Conservation (phyloP, 2,329 filamentous ascomycete species). For the Scleromitrula shiraiana region DNA sequence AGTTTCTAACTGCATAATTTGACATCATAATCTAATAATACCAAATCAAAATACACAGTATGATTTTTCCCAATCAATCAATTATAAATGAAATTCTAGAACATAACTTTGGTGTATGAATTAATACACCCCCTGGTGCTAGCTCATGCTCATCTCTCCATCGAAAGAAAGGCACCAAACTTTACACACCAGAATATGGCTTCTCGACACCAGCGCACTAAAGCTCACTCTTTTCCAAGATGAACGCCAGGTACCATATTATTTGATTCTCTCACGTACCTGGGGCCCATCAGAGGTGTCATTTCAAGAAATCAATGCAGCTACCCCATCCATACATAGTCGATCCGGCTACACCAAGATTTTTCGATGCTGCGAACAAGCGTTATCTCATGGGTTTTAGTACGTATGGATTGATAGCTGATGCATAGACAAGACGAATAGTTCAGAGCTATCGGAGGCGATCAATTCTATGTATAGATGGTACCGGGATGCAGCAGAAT, state of each 20-base stretch:
- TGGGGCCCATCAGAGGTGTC: conserved; percentile 1
- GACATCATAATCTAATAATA: too few species aligned
- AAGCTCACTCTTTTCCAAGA: not conserved
- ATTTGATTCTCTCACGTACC: conserved; percentile 3
- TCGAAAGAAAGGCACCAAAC: not conserved
- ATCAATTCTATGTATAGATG: conserved; percentile 18
- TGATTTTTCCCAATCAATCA: too few species aligned
- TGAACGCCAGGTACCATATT: not conserved
- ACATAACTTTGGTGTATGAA: not conserved
- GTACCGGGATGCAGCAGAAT: conserved; percentile 13
- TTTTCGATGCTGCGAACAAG: too few species aligned
- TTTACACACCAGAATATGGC: not conserved
- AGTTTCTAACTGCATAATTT: too few species aligned
- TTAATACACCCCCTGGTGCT: not conserved
- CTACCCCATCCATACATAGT: too few species aligned
- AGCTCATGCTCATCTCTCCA: not conserved
- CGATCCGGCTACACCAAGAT: too few species aligned
- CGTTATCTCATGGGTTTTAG: too few species aligned
- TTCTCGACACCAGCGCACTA: not conserved
- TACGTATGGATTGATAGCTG: conserved; percentile 19
- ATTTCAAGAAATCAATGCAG: conserved; percentile 5
- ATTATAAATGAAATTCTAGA: too few species aligned
- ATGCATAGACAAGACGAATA: conserved; percentile 16
- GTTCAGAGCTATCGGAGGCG: conserved; percentile 11
- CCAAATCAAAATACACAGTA: too few species aligned